Evolutionary conservation across 1,284 basidiomycete species (phyloP).

Genomic region (Mycena citricolor): DNA sequence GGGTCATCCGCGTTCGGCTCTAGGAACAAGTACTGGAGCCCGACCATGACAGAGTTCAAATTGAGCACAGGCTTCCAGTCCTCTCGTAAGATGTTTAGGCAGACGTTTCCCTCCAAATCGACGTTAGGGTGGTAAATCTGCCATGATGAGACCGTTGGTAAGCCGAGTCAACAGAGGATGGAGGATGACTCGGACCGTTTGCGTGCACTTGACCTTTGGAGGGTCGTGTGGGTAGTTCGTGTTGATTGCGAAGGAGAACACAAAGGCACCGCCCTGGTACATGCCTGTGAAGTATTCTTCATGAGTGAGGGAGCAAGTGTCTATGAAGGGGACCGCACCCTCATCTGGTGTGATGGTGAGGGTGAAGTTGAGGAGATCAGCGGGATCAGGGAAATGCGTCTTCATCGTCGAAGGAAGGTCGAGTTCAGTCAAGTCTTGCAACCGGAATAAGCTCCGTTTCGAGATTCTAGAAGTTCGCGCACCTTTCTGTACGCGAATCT

Average conservation of each 20-base stretch:
- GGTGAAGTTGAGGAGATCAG: conserved; percentile 94
- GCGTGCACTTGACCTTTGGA: conserved; percentile 97
- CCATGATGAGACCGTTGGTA: conserved; percentile 14
- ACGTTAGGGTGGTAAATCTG: conserved; percentile 99
- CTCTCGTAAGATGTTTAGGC: conserved; percentile 95
- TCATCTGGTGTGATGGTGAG: conserved; percentile 97
- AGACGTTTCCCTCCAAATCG: conserved; percentile 96
- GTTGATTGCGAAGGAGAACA: conserved; percentile 95
- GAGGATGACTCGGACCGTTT: conserved; percentile 65
- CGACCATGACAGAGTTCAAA: conserved; percentile 96
- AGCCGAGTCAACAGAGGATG: not conserved
- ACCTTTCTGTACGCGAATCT: conserved; percentile 99
- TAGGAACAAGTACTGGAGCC: conserved; percentile 96
- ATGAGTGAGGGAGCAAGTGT: conserved; percentile 19
- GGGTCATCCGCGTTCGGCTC: conserved; percentile 99
- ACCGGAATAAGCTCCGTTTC: no score
- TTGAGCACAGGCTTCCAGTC: conserved; percentile 99
- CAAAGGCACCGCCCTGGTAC: conserved; percentile 94
- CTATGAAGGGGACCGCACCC: conserved; percentile 50
- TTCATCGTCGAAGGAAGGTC: conserved; percentile 96
- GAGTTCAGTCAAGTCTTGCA: conserved; percentile 94
- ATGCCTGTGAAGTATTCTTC: conserved; percentile 65
- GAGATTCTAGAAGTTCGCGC: conserved; percentile 26
- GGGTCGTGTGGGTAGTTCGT: conserved; percentile 99
- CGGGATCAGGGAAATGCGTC: conserved; percentile 88